Base-by-base conservation (phyloP, 805 yeast genomes). In the Wickerhamiella sergipiensis region DNA sequence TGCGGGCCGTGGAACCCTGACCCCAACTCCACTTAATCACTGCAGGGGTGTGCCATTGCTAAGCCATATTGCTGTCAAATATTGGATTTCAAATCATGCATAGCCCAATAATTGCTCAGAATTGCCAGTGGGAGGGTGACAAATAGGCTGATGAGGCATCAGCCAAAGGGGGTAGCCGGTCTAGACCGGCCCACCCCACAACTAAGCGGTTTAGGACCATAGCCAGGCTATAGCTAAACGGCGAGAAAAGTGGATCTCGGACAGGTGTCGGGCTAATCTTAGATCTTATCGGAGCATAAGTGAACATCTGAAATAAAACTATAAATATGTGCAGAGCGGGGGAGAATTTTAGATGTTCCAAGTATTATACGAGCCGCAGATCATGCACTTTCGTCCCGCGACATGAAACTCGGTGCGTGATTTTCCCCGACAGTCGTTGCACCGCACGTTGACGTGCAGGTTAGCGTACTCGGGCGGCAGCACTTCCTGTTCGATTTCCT, bases 331-430 rank as follows among this genome's bases (percentile, higher is more conserved):
- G n/a, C n/a, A n/a, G n/a, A n/a, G n/a, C n/a, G n/a, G n/a, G n/a
- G n/a, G n/a, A n/a, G n/a, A n/a, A n/a, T 8, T 8, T 24, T 47
- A 57, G 2, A 55, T 19, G 42, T 50, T 51, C 8, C 55, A 51
- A 3, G 97, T 89, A 65, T 89, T 89, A 65, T 88, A 89, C 62
- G 95, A 83, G 52, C 77, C 75, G 67, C 97, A 89, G 63, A 82
- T 87, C 57, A 81, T 83, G 65, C 97, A 89, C 63, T 83, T 84
- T 55, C 87, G 71, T 1, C 97, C 97, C 58, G 89, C 67, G 48
- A 88, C 80, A 66, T 89, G 96, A 66, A 83, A 89, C 12, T 75
- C 68, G 18, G 82, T 81, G 53, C 79, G 76, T 22, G 88, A 79
- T 66, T 83, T 83, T 18, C 92, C 90, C 50, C 80, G 80, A 66